These are phyloP conservation scores for Diplodia seriata DNA, from an alignment of 2,329 filamentous ascomycete genomes.

Conservation along the genomic window DNA sequence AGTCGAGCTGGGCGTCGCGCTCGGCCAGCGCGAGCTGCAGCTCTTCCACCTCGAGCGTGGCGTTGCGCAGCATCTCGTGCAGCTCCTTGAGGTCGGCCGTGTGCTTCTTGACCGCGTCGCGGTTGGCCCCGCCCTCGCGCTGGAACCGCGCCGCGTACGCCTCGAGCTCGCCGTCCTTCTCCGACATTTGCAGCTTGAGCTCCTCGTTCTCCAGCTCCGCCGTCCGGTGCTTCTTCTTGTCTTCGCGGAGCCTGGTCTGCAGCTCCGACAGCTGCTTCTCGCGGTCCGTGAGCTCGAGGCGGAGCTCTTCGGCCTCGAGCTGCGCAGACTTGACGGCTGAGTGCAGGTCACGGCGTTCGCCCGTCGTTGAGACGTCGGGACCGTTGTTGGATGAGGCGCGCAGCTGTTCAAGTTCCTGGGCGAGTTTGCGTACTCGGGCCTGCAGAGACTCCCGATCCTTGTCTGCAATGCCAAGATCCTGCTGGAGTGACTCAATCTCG, in stretches of 20 bases:
- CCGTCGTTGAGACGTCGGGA: constrained; percentile 53
- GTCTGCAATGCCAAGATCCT: constrained; percentile 47
- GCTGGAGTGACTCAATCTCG: constrained; percentile 45
- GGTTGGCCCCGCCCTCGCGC: constrained; percentile 31
- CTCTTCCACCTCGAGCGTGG: constrained; percentile 38
- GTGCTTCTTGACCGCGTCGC: constrained; percentile 36
- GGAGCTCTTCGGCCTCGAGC: constrained; percentile 65
- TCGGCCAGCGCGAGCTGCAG: constrained; percentile 35
- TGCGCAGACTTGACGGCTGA: constrained; percentile 68
- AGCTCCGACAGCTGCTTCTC: constrained; percentile 36
- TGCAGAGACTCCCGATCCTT: constrained; percentile 53
- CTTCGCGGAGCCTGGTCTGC: constrained; percentile 35
- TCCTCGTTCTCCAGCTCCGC: constrained; percentile 60
- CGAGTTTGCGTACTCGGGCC: constrained; percentile 62
- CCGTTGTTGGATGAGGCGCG: constrained; percentile 53
- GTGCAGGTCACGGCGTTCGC: constrained; percentile 67
- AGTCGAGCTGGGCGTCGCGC: constrained; percentile 35
- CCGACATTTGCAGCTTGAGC: constrained; percentile 72
- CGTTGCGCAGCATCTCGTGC: constrained; percentile 35
- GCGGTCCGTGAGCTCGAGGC: constrained; percentile 39
- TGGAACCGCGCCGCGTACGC: constrained; percentile 42
- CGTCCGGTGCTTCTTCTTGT: constrained; percentile 46
- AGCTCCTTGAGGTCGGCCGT: constrained; percentile 37
- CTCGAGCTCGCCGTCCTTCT: constrained; percentile 61
- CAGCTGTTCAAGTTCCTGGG: constrained; percentile 64